Conservation (phyloP, 768 basidiomycete genomes). For the Hortiboletus flavorubellus region DNA sequence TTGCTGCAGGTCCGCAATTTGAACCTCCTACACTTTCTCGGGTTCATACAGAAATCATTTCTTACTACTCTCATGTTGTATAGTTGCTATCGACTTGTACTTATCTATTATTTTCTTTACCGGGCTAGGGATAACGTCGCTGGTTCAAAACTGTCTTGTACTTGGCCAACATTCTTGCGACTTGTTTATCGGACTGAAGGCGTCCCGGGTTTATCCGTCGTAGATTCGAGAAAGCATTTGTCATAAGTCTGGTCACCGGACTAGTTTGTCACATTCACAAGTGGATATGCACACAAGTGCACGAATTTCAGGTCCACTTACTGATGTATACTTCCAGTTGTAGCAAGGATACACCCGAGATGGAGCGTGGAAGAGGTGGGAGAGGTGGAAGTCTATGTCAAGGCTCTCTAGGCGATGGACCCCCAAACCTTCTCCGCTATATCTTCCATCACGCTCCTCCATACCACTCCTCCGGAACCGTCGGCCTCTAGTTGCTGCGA, state of each 20-base stretch:
- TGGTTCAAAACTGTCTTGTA: no score
- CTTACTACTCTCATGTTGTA: not conserved
- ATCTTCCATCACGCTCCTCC: conserved; percentile 32
- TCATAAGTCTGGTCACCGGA: no score
- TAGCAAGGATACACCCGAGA: not conserved
- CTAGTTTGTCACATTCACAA: not conserved
- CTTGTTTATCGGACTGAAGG: no score
- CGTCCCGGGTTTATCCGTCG: not conserved
- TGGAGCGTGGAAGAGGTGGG: not conserved
- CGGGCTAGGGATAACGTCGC: no score
- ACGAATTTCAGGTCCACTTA: not conserved
- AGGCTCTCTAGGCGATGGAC: conserved; percentile 9
- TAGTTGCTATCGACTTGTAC: not conserved
- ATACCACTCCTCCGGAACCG: conserved; percentile 29
- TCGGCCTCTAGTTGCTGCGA: conserved; percentile 15
- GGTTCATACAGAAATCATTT: not conserved
- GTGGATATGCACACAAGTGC: not conserved
- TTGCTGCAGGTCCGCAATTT: no score
- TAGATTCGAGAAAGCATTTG: not conserved
- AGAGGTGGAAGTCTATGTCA: no score
- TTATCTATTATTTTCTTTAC: not conserved
- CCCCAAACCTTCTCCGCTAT: conserved; percentile 32
- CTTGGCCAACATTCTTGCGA: not conserved
- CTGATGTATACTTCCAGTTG: not conserved
- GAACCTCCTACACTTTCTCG: not conserved